Base-by-base conservation (phyloP, 352 stramenopile species). In the Phytophthora cryptogea region DNA sequence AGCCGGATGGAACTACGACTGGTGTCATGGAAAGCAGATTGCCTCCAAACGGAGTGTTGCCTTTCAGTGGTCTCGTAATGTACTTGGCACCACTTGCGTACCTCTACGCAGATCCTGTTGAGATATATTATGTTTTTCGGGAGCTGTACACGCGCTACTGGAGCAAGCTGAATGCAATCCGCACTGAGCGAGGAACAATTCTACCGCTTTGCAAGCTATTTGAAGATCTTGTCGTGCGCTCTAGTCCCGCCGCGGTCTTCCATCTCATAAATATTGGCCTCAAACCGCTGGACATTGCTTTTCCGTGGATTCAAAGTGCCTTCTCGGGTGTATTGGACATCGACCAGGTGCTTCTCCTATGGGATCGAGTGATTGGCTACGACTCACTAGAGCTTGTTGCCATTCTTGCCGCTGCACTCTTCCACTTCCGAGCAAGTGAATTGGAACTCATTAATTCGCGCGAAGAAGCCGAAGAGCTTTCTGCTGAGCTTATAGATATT, bases 241-340 rank as follows among this genome's bases (percentile, higher is more conserved):
- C 74, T n/a, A 78, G 69, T 16, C 66, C 80, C 13, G 58, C 68
- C 20, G 66, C 67, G 2, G 68, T 88, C n/a, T 81, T 89, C 43
- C 81, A 90, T 50, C 71, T 90, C 20, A 50, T 86, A 44, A 83
- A 76, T 61, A 63, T 82, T 26, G 77, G 76, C 20, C 56, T 94
- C 32, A 59, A 68, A 57, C 84, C 84, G 13, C 61, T 94, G 31
- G 76, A 86, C 44, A 78, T 94, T 37, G 84, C 76, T 16, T 94
- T 94, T 52, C 78, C 80, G 16, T 94, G 84, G 84, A 87, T 94
- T 46, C 84, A 94, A 44, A 70, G 69, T 47, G 84, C 78, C 16
- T 92, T 94, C 52, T 92, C 84, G 0, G 76, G 80, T n/a, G 63
- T 92, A 28, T 66, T 94, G 5, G 78, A 91, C 55, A 86, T 91